Evolutionary conservation across 2,329 filamentous ascomycete genomes (phyloP), one percentile per base, ranked within the genome.

Genomic region (Pyricularia sp.): DNA sequence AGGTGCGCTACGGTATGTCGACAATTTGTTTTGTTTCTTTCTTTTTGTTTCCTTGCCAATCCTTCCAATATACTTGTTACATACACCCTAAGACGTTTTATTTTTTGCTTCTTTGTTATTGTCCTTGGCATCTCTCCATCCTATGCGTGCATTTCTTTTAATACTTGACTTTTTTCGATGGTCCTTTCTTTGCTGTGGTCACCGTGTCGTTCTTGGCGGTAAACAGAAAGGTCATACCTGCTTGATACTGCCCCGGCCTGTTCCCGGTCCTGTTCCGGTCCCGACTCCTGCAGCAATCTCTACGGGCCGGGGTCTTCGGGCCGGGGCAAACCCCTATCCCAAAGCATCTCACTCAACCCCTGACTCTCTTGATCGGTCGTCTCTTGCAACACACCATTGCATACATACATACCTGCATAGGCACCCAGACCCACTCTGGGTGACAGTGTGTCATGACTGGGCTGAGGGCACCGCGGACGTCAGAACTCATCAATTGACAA

Each of bases 1-100:
- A 90, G 77, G 88, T 90, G 69, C 84, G 88, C 75, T 90, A 90
- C 77, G 88, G 87, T 89, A 82, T 76, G 86, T 61, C 4, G 58
- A 42, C 14, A 28, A 28, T 63, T 28, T 63, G 4, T 28, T 63
- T 63, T 63, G 23, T 20, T 63, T n/a, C n/a, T n/a, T 61, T 63
- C 26, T 28, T 28, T 28, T 6, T 63, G 59, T 63, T 17, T 17
- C 5, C 2, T 30, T 5, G 2, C 23, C 12, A 61, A 4, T 14
- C 33, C 33, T 36, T 36, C 33, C 33, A 12, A 12, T 36, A 36
- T 36, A 36, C 1, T 36, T 36, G 33, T 9, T 33, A 33, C 31
- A 33, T n/a, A n/a, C n/a, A n/a, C n/a, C 31, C 10, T 11, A 10
- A 9, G 31, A 10, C 2, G 31, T 11, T 20, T 42, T 6, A 42